Evolutionary conservation across 352 stramenopile genomes (phyloP).

Genomic region (Phytophthora constricta): DNA sequence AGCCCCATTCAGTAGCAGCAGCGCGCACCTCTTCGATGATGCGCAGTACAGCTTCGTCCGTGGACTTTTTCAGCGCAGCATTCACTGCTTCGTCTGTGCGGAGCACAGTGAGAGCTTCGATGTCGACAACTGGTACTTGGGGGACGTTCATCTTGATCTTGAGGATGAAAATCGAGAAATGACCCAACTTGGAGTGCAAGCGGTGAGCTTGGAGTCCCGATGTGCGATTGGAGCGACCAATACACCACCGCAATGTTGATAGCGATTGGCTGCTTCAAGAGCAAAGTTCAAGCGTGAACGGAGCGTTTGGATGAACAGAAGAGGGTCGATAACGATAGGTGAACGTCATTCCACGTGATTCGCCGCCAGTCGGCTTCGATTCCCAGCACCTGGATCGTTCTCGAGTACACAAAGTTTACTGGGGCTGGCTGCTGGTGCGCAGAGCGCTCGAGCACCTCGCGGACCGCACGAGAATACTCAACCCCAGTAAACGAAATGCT

Average conservation of each 20-base stretch:
- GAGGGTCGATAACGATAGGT: no score
- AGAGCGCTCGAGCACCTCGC: no score
- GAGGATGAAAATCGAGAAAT: conserved; percentile 9
- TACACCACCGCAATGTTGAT: background rate
- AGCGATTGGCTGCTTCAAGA: no score
- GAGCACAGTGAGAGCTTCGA: conserved; percentile 49
- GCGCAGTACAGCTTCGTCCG: conserved; percentile 17
- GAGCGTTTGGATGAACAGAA: no score
- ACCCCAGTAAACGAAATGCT: no score
- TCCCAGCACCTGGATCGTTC: no score
- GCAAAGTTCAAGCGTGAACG: no score
- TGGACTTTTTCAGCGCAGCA: conserved; percentile 8
- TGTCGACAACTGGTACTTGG: conserved; percentile 57
- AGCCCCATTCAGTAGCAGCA: conserved; percentile 78
- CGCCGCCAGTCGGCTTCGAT: no score
- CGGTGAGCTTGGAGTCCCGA: background rate
- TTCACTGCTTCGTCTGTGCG: conserved; percentile 39
- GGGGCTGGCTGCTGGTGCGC: no score
- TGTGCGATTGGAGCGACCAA: background rate
- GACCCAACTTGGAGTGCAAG: background rate
- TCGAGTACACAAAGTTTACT: no score
- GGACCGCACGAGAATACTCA: no score
- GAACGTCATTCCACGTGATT: no score
- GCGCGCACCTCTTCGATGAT: conserved; percentile 38
- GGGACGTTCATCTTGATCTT: conserved; percentile 24